Evolutionary conservation across 495 filamentous ascomycete species (phyloP), one percentile per base, ranked within the genome.

Genomic region (Stereocaulon alpinum): DNA sequence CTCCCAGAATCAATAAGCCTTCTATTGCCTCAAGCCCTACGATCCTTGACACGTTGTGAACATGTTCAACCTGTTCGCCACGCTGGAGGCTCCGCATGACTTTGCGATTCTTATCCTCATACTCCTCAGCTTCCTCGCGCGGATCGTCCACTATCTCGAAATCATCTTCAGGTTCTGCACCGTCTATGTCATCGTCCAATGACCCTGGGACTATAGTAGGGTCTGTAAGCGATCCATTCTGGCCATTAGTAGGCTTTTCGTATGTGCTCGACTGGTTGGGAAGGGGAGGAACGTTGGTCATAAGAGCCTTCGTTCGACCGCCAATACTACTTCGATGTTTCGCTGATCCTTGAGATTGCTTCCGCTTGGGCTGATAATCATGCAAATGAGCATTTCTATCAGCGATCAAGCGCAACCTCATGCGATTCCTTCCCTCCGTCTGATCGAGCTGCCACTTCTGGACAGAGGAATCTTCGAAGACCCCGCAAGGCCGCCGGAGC

Each of bases 71-170:
- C 56, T 88, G 78, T 65, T 98, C 93, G 6, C 89, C 89, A 37
- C 88, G 86, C 61, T 96, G 87, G 14, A 98, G 78, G 63, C 89
- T 95, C 59, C 93, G 79, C 88, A 97, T 91, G 51, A 98, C 93
- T 71, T 94, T 96, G 17, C 93, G 77, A 66, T 98, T 96, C 74
- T 95, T 96, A 68, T 98, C 93, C 72, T 97, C 93, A 65, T 89
- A 95, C 12, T 83, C 85, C 56, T 94, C 92, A 17, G 88, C 80
- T 49, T 84, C 88, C 50, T 88, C 83, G n/a, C 82, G 81, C 7
- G 86, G 85, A 59, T 96, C 91, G 60, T 95, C 89, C 42, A 98
- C 85, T 65, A 98, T 81, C 72, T 98, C 93, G 64, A 92, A 98
- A 55, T 91, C 92, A 53, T 96, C 93, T 27, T 95, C 91, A 3